Evolutionary conservation across 306 rosid species (phyloP), one percentile per base, ranked within the genome.

Genomic region (Hippophae tibetana): DNA sequence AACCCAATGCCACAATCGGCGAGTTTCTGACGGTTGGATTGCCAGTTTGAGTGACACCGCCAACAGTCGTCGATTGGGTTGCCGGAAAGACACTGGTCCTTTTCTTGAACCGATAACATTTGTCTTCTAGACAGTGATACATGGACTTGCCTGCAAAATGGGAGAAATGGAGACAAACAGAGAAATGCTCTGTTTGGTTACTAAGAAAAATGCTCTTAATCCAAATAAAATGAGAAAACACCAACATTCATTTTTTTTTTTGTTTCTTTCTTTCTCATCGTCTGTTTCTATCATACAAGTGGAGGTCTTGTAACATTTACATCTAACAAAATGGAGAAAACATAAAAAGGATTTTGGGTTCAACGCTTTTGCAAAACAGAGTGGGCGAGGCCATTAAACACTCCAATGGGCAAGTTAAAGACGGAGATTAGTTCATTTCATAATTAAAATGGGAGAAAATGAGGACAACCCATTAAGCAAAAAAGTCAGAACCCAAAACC

Each of bases 51-150:
- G 74, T 72, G 80, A 81, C 97, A 93, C 3, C 86, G 79, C 99
- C 97, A 93, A 77, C 99, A 93, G 60, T 93, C 99, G 68, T 93
- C 99, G 13, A 93, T 55, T 2, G 99, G 99, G 57, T 93, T 93
- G 0, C 97, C 99, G 25, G 92, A 74, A 25, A 74, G 69, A 64
- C 99, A 92, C 62, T 83, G 83, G 11, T 66, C 38, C 38, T 31
- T 31, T 31, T 31, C 59, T 13, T 64, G 45, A 11, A 70, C 8
- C 7, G 81, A 58, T 5, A 83, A 73, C 8, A 72, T 73, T 63
- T 79, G 62, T 13, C 94, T 74, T 50, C 94, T 69, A 1, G 60
- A 56, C 0, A 87, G 42, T 8, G 97, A 90, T 10, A 12, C 90
- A 61, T 84, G 85, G 68, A 84, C 78, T 64, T 70, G 66, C 80